Base-by-base conservation (phyloP, 2,329 filamentous ascomycete genomes). In the Aspergillus sclerotialis region DNA sequence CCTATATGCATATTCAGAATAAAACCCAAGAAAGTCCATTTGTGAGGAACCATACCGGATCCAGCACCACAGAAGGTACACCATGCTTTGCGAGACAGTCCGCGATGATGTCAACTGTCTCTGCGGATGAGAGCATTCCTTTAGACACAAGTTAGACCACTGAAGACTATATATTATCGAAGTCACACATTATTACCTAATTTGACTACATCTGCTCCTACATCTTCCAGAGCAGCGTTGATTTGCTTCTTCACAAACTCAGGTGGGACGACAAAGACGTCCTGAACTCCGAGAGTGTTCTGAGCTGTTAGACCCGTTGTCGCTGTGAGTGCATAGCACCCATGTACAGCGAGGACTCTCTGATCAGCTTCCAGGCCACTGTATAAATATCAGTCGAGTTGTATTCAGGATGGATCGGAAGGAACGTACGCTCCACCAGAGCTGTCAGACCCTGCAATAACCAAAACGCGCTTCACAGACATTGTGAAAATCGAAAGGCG, bases 251-350 rank as follows among this genome's bases (percentile, higher is more conserved):
- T 71, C 15, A 95, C 78, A 60, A 96, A 95, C 4, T 72, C 70
- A 0, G 84, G 69, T 0, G 90, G 90, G 6, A 84, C 76, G 36
- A 82, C 67, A 53, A 94, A 86, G 33, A 96, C 86, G 44, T 75
- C 86, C 42, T 78, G 71, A 10, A 96, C 88, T 4, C 87, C 87
- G 34, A 76, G 72, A 0, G 92, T 98, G 62, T 96, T 94, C 56
- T 96, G 92, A 11, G 87, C 89, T n/a, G 92, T 98, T 54, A 98
- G 68, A 13, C 90, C 90, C 10, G 90, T 93, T 7, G 90, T 95
- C 14, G 89, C 87, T 32, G 90, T 95, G 80, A 95, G 93, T 39
- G 87, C 88, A 70, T 96, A 96, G 65, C 85, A 92, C 39, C 83
- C 81, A 74, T 96, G 88, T 12, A 85, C 86, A 28, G 88, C 84